Base-by-base conservation (phyloP, 441 rosid species). In the Pelargonium citronellum region DNA sequence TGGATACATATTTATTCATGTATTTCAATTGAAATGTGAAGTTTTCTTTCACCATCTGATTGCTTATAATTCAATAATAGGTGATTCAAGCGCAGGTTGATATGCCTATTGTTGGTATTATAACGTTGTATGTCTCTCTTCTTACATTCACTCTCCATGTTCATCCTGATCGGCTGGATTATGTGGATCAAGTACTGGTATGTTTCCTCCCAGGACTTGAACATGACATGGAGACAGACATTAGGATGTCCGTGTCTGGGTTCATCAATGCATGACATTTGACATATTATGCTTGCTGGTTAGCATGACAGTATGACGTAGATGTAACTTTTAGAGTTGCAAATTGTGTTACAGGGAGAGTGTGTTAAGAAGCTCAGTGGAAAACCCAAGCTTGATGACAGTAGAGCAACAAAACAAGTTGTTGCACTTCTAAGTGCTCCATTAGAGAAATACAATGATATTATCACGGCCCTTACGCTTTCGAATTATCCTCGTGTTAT, bases 391-490 rank as follows among this genome's bases (percentile, higher is more conserved):
- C 83, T 85, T 68, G 87, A 81, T 76, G 91, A 87, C 61, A 72
- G 78, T 61, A 82, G 85, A 71, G 87, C 86, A 65, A 84, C 81
- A 69, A 87, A 87, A 80, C 89, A 85, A 84, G 79, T 85, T 58
- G 88, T 87, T 77, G 86, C 88, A 67, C 88, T 85, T 75, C 72
- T 87, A 68, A 87, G 89, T 85, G 91, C 91, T 71, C 91, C 91
- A 12, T 51, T 85, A 77, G 87, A 84, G 76, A 87, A 87, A 79
- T 87, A 87, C 82, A 85, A 72, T 79, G 87, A 84, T 75, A 78
- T 80, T 72, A 86, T 87, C 69, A 83, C 85, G 67, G 88, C 87
- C 43, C 75, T 87, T 76, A 87, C 80, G 0, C 85, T 87, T 65
- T 84, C 92, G 63, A 84, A 87, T 73, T 87, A 87, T 83, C 90